phyloP scores from a whole-genome alignment of 106 monocot species.

The Acorus calamus region DNA sequence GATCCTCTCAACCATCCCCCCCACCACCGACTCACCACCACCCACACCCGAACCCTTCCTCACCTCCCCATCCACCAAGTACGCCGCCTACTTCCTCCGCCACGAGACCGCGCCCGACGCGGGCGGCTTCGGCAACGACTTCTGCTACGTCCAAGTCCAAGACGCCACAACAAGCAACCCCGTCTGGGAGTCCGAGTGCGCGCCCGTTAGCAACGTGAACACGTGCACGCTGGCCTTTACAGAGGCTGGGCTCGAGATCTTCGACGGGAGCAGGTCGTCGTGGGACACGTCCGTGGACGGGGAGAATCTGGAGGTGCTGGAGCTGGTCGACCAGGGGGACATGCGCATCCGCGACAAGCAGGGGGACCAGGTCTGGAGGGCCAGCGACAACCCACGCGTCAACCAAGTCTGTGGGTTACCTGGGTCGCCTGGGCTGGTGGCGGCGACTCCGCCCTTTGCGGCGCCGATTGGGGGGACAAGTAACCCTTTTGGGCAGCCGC shows the following conservation, averaged over 20 bases:
- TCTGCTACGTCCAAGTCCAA: conserved; percentile 59
- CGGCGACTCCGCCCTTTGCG: conserved; percentile 46
- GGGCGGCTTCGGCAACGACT: conserved; percentile 68
- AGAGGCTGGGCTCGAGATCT: conserved; percentile 48
- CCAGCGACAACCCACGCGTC: conserved; percentile 44
- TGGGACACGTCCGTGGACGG: conserved; percentile 39
- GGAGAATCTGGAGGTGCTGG: conserved; percentile 25
- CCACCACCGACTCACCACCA: conserved; percentile 5
- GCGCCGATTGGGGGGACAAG: conserved; percentile 13
- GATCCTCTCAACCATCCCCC: conserved; percentile 39
- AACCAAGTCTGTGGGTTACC: conserved; percentile 40
- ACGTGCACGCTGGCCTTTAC: conserved; percentile 52
- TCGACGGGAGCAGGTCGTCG: conserved; percentile 51
- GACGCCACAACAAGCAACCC: conserved; percentile 17
- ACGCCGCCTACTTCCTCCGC: conserved; percentile 46
- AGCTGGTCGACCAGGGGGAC: conserved; percentile 71
- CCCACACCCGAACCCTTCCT: conserved; percentile 35
- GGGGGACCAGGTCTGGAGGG: conserved; percentile 68
- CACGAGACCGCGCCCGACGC: conserved; percentile 32
- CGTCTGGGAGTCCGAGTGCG: conserved; percentile 76
- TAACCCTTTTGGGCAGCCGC: conserved; percentile 25
- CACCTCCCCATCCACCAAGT: conserved; percentile 56
- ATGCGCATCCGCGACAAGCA: conserved; percentile 57
- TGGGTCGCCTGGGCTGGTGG: conserved; percentile 29
- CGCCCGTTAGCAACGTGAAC: conserved; percentile 45